Percentiles rank a stretch among this genome's conserved stretches.
phyloP scores from a whole-genome alignment of 2,329 filamentous ascomycete genomes.

The Zymoseptoria brevis region DNA sequence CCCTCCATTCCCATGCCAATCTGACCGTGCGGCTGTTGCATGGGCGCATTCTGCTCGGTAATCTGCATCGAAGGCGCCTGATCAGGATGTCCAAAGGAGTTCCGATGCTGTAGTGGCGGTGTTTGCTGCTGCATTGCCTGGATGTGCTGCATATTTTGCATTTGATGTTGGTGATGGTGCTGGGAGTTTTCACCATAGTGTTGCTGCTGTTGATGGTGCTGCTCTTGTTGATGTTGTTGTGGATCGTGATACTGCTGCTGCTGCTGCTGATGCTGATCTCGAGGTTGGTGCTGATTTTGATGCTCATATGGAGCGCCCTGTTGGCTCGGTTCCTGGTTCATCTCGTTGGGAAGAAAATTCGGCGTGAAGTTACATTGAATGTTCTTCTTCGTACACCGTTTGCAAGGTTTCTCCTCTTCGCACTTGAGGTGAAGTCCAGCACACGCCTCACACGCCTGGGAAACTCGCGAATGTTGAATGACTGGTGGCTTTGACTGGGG shows the following conservation, averaged over 20 bases:
- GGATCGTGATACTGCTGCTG: constrained; percentile 15
- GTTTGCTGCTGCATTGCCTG: constrained; percentile 20
- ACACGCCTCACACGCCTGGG: constrained; percentile 46
- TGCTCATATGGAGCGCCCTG: constrained; percentile 4
- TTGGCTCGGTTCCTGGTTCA: constrained; percentile 15
- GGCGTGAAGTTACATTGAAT: constrained; percentile 36
- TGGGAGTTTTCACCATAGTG: constrained; percentile 7
- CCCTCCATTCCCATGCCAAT: constrained; percentile 20
- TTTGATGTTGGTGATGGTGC: constrained; percentile 3
- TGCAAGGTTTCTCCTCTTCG: constrained; percentile 48
- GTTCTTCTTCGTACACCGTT: constrained; percentile 43
- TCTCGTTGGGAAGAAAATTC: constrained; percentile 15
- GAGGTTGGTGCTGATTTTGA: constrained; percentile 1
- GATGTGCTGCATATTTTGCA: constrained; percentile 10
- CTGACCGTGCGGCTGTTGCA: constrained; percentile 9
- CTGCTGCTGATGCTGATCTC: constrained; percentile 14
- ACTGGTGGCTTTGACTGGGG: constrained; percentile 24
- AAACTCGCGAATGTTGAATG: constrained; percentile 34
- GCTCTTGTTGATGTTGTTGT: background rate
- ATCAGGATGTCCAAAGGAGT: constrained; percentile 9
- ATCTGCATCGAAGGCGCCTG: constrained; percentile 19
- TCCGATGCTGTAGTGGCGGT: constrained; percentile 17
- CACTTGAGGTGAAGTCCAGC: constrained; percentile 47
- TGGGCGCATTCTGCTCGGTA: constrained; percentile 12
- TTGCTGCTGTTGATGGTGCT: constrained; percentile 18